Evolutionary conservation across 768 basidiomycete genomes (phyloP), one percentile per base, ranked within the genome.

Genomic region (Austroboletus festivus): DNA sequence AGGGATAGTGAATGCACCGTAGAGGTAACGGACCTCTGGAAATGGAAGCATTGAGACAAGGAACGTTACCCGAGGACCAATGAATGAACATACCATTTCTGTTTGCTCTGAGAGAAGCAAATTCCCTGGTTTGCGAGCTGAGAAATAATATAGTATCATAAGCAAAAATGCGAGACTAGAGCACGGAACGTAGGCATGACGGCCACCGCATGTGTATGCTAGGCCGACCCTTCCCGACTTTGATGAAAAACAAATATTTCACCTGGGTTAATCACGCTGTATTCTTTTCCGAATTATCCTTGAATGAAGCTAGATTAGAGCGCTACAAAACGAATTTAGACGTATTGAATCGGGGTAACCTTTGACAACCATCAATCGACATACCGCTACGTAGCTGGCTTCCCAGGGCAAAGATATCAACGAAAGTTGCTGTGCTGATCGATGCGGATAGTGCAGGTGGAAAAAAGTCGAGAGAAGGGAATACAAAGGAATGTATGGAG

Each of bases 1-100:
- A 61, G 42, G 4, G 37, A 38, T 9, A 51, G 38, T 21, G 30
- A 56, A 15, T 22, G 51, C 53, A 55, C 58, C 21, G 23, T 6
- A 7, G 47, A 38, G 23, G 26, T n/a, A 19, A 22, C 38, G 24
- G n/a, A 31, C 13, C 5, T 34, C 51, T 46, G 51, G n/a, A 26
- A 30, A 23, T 41, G 4, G 20, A 26, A 34, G 33, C 10, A 34
- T n/a, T n/a, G 33, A n/a, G 5, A 13, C 16, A n/a, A 34, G 12
- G 16, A 5, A 34, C 10, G 33, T 34, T 13, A 38, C n/a, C n/a
- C n/a, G n/a, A n/a, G n/a, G n/a, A n/a, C n/a, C n/a, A n/a, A n/a
- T n/a, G n/a, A n/a, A n/a, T 4, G 42, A 43, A 3, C 51, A 23
- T 22, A 62, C 55, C 50, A 46, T 46, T 15, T n/a, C 10, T 35